Evolutionary conservation across 345 rosid genomes (phyloP).

Genomic region (Arabis alpina): DNA sequence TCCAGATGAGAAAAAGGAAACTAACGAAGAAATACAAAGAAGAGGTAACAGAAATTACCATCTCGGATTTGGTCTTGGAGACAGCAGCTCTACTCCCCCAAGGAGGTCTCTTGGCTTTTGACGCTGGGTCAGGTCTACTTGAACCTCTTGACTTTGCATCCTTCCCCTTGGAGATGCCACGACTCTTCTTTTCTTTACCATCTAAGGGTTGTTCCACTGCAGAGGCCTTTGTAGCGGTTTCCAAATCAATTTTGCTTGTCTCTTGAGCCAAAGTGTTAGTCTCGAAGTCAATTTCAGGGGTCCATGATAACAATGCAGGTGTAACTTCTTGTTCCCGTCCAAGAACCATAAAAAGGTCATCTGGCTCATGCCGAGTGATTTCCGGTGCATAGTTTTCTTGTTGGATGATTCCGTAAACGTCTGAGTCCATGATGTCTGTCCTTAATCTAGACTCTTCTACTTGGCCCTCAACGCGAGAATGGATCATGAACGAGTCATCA

Average conservation of each 20-base stretch:
- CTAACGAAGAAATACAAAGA: slow-evolving; percentile 5
- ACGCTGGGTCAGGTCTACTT: slow-evolving; percentile 53
- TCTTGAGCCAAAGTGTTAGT: slow-evolving; percentile 51
- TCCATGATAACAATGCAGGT: slow-evolving; percentile 58
- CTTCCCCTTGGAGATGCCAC: slow-evolving; percentile 51
- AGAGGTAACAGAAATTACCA: slow-evolving; percentile 49
- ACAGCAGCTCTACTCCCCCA: slow-evolving; percentile 59
- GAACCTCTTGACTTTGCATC: slow-evolving; percentile 57
- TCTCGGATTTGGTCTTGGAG: slow-evolving; percentile 65
- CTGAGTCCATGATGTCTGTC: slow-evolving; percentile 71
- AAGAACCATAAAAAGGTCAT: slow-evolving; percentile 91
- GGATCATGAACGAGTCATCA: slow-evolving; percentile 95
- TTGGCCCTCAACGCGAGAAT: slow-evolving; percentile 59
- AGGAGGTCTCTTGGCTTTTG: slow-evolving; percentile 63
- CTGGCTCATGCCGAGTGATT: slow-evolving; percentile 62
- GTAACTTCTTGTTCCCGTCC: slow-evolving; percentile 67
- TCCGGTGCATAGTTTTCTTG: slow-evolving; percentile 49
- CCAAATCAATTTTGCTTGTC: slow-evolving; percentile 42
- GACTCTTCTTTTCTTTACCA: slow-evolving; percentile 45
- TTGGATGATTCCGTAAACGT: slow-evolving; percentile 50
- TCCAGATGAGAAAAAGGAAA: slow-evolving; percentile 20
- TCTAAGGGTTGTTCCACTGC: slow-evolving; percentile 45
- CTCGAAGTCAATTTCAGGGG: slow-evolving; percentile 79
- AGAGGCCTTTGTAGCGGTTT: slow-evolving; percentile 40
- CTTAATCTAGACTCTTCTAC: slow-evolving; percentile 51